Base-by-base conservation (phyloP, 2,329 filamentous ascomycete genomes). In the Colletotrichum sp. region DNA sequence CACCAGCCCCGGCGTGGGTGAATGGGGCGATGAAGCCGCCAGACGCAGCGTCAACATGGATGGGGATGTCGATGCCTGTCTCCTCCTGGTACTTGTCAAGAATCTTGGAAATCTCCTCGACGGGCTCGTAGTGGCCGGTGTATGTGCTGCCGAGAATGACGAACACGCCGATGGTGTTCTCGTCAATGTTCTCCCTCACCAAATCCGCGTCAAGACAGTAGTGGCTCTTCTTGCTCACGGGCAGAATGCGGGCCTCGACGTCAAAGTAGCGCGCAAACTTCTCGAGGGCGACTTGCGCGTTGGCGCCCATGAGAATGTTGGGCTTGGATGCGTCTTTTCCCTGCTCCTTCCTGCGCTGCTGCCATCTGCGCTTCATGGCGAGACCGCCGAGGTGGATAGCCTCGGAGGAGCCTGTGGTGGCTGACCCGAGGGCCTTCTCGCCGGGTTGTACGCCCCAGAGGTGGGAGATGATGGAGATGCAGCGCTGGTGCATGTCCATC, bases 91-190 rank as follows among this genome's bases (percentile, higher is more conserved):
- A 93, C 59, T 90, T 87, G 77, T 94, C 92, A 3, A 95, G 85
- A 14, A 95, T 89, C 21, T 92, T 88, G 24, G 90, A 91, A 24
- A 95, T 90, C 79, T 92, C 91, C 81, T 94, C 91, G 0, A 95
- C 93, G 0, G 93, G 92, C 83, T 95, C 93, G 77, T 93, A 95
- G 80, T 95, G 92, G 0, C 93, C 93, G 0, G 93, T 95, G 78
- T 95, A 95, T 0, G 93, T 95, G 67, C 89, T 92, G 4, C 93
- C 93, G 7, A 95, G 80, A 69, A 95, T 95, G 1, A 93, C 92
- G 80, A 94, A 95, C 1, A 95, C 86, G n/a, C 93, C 93, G 78
- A 95, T 95, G 0, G 93, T 95, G 78, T 95, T 95, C 83, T 95
- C 93, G 77, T 95, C 93, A 39, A 95, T 89, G 77, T 93, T 93